These are phyloP conservation scores for Colletotrichum sp. DNA, from an alignment of 2,329 filamentous ascomycete genomes.

Conservation along the genomic window DNA sequence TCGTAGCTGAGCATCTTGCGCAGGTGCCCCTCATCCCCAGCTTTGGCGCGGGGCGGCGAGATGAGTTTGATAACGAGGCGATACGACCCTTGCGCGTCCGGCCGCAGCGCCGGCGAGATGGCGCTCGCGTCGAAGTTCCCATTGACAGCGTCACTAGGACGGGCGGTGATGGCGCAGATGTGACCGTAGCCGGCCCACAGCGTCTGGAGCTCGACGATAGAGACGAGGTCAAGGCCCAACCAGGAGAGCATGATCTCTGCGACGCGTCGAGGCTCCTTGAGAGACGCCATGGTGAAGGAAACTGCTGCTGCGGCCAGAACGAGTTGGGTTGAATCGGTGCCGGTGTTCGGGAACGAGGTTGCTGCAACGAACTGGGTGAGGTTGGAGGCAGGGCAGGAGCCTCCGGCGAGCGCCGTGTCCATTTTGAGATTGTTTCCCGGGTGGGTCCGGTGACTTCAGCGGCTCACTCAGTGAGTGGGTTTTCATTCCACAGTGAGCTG, in stretches of 20 bases:
- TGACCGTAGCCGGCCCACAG: conserved; percentile 60
- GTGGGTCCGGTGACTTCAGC: conserved; percentile 6
- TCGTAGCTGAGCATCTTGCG: conserved; percentile 72
- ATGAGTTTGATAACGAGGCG: conserved; percentile 65
- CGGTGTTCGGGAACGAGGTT: background rate
- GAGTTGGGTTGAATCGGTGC: background rate
- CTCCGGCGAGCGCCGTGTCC: background rate
- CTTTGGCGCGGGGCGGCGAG: conserved; percentile 46
- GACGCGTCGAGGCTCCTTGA: conserved; percentile 32
- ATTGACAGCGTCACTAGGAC: conserved; percentile 19
- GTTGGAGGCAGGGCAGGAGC: background rate
- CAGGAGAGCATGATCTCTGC: conserved; percentile 44
- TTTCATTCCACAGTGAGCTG: background rate
- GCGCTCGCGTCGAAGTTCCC: background rate
- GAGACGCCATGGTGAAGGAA: background rate
- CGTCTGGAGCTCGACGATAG: conserved; percentile 42
- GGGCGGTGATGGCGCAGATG: conserved; percentile 60
- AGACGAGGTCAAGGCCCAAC: conserved; percentile 43
- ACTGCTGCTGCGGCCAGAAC: background rate
- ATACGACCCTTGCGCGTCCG: conserved; percentile 27
- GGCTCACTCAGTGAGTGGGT: background rate
- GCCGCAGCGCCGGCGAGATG: conserved; percentile 23
- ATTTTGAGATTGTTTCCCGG: background rate
- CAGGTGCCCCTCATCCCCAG: conserved; percentile 63
- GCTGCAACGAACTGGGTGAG: background rate